phyloP scores from a whole-genome alignment of 495 filamentous ascomycete genomes.

The Aspergillus funiculosus region DNA sequence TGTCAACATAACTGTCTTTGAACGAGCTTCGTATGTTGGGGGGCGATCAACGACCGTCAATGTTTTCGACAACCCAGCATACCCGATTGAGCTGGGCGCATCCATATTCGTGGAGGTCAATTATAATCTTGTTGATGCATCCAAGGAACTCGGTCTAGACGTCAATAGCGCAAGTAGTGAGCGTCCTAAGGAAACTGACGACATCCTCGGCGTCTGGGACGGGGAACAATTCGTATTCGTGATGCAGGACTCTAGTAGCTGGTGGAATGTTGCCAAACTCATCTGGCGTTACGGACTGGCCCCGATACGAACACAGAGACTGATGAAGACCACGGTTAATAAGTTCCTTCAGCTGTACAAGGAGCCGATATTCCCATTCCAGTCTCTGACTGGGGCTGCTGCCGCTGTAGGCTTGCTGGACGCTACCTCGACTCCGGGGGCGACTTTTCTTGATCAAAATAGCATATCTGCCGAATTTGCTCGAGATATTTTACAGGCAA shows the following conservation, averaged over 20 bases:
- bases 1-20: slow-evolving; percentile 82
- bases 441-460: slow-evolving; percentile 63
- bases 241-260: slow-evolving; percentile 51
- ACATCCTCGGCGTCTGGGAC: slow-evolving; percentile 76
- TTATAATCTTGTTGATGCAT: slow-evolving; percentile 68
- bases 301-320: slow-evolving; percentile 63
- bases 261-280: slow-evolving; percentile 76
- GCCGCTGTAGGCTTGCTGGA: slow-evolving; percentile 58
- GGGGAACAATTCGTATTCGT: slow-evolving; percentile 69
- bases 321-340: slow-evolving; percentile 65
- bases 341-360: slow-evolving; percentile 81
- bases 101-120: slow-evolving; percentile 91
- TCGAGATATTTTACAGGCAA: slow-evolving; percentile 84
- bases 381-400: slow-evolving; percentile 60
- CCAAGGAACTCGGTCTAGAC: slow-evolving; percentile 63
- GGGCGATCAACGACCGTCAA: slow-evolving; percentile 87
- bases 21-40: slow-evolving; percentile 72
- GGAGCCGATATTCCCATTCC: slow-evolving; percentile 75
- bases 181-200: slow-evolving; percentile 34
- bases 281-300: slow-evolving; percentile 81
- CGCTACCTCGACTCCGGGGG: slow-evolving; percentile 63
- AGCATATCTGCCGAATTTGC: slow-evolving; percentile 60
- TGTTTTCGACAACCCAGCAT: slow-evolving; percentile 60
- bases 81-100: slow-evolving; percentile 82
- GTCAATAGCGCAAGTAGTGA: slow-evolving; percentile 30